Percentiles rank a stretch among this genome's conserved stretches.
Evolutionary conservation across 1,284 basidiomycete species (phyloP).

Genomic region (Gomphus bonarii): DNA sequence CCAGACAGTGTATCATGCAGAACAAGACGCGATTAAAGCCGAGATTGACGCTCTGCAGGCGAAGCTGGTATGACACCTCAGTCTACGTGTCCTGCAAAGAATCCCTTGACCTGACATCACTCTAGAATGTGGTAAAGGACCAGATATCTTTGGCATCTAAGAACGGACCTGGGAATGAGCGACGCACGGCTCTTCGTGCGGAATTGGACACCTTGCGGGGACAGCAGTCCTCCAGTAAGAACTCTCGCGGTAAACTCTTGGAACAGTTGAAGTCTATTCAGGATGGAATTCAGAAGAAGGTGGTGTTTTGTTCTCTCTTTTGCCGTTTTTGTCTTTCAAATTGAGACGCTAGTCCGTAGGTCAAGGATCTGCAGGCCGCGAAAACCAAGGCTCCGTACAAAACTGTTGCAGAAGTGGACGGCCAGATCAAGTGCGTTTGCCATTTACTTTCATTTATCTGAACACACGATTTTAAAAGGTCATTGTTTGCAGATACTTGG

Average conservation of each 20-base stretch:
- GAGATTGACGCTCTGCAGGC: constrained; percentile 76
- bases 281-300: constrained; percentile 80
- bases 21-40: constrained; percentile 73
- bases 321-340: constrained; percentile 7
- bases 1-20: constrained; percentile 68
- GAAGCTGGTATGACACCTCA: constrained; percentile 56
- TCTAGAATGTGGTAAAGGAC: constrained; percentile 66
- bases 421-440: constrained; percentile 65
- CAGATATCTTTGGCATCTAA: constrained; percentile 64
- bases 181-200: constrained; percentile 62
- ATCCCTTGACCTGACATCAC: constrained; percentile 1
- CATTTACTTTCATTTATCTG: not conserved
- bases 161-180: constrained; percentile 55
- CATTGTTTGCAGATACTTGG: constrained; percentile 54
- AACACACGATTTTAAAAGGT: constrained; percentile 8
- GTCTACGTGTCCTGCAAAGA: not conserved
- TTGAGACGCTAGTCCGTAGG: constrained; percentile 31
- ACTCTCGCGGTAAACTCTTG: constrained; percentile 61
- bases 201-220: constrained; percentile 78
- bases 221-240: constrained; percentile 77
- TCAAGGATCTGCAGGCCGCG: constrained; percentile 81
- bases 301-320: constrained; percentile 22
- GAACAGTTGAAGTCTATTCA: constrained; percentile 81
- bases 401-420: constrained; percentile 81
- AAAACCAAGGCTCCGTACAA: constrained; percentile 81